Percentiles rank a stretch among this genome's conserved stretches.
Conservation (phyloP, 2,329 filamentous ascomycete genomes). For the Chaetomium globosum region DNA sequence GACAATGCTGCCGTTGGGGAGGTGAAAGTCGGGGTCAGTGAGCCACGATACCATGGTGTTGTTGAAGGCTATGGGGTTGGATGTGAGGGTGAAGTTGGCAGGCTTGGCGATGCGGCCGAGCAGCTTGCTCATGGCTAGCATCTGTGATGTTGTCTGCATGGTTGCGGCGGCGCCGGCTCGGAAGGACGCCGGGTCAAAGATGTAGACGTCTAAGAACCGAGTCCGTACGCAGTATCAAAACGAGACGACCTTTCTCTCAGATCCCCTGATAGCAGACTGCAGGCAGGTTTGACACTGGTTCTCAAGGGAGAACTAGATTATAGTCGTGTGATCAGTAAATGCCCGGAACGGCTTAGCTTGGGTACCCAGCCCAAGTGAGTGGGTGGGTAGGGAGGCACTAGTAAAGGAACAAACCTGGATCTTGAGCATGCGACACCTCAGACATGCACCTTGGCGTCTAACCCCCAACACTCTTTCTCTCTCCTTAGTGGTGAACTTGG, state of each 20-base stretch:
- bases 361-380: background rate
- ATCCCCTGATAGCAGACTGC: conserved; percentile 37
- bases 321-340: background rate
- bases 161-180: conserved; percentile 7
- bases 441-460: conserved; percentile 38
- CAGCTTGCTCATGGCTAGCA: conserved; percentile 32
- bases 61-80: conserved; percentile 34
- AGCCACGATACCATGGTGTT: conserved; percentile 39
- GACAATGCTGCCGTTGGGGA: conserved; percentile 39
- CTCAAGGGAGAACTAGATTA: conserved; percentile 37
- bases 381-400: background rate
- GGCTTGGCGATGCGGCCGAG: conserved; percentile 34
- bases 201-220: conserved; percentile 40
- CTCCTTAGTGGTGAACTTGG: conserved; percentile 35
- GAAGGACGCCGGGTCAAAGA: conserved; percentile 30
- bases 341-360: background rate
- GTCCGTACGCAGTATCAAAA: conserved; percentile 41
- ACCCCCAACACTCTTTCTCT: conserved; percentile 37
- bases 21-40: conserved; percentile 34
- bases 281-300: conserved; percentile 39
- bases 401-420: conserved; percentile 34
- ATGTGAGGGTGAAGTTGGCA: conserved; percentile 30
- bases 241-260: conserved; percentile 38
- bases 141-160: conserved; percentile 34
- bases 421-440: conserved; percentile 40